phyloP scores from a whole-genome alignment of 192 early-diverging fungal species.

The Podochytrium sp. region DNA sequence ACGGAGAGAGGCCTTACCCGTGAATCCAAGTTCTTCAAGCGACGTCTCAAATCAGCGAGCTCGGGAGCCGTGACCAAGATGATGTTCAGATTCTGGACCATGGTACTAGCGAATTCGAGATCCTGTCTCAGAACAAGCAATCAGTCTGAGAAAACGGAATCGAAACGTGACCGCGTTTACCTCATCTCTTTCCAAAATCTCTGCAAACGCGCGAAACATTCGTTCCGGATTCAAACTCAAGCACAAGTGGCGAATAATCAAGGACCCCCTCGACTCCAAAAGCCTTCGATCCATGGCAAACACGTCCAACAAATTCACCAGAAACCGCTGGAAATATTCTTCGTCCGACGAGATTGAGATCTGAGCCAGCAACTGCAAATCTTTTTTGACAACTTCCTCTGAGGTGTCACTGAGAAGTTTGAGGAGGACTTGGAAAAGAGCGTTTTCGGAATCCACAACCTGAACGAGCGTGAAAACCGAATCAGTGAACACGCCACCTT shows the following conservation, averaged over 20 bases:
- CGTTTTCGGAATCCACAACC: slow-evolving; percentile 87
- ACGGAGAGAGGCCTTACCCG: slow-evolving; percentile 37
- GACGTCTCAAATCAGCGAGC: slow-evolving; percentile 75
- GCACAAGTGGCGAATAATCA: slow-evolving; percentile 95
- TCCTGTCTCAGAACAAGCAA: slow-evolving; percentile 48
- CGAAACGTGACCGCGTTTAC: slow-evolving; percentile 35
- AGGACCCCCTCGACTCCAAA: slow-evolving; percentile 84
- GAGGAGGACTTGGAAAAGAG: slow-evolving; percentile 85
- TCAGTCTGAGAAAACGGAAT: neutral
- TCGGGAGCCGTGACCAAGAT: slow-evolving; percentile 96
- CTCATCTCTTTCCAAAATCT: slow-evolving; percentile 84
- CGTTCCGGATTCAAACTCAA: slow-evolving; percentile 86
- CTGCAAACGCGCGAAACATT: slow-evolving; percentile 86
- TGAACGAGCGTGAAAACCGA: slow-evolving; percentile 41
- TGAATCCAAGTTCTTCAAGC: slow-evolving; percentile 79
- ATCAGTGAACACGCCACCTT: neutral
- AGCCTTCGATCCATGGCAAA: slow-evolving; percentile 89
- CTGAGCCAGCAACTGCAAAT: slow-evolving; percentile 93
- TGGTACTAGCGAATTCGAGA: slow-evolving; percentile 92
- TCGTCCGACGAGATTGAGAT: slow-evolving; percentile 85
- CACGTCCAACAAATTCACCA: slow-evolving; percentile 84
- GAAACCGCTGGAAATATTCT: slow-evolving; percentile 85
- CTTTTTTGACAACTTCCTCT: slow-evolving; percentile 92
- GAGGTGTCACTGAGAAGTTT: slow-evolving; percentile 90
- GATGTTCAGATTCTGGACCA: slow-evolving; percentile 97